Percentiles rank a stretch among this genome's conserved stretches.
These are phyloP conservation scores for Acacia crassicarpa DNA, from an alignment of 306 rosid genomes.

Conservation along the genomic window DNA sequence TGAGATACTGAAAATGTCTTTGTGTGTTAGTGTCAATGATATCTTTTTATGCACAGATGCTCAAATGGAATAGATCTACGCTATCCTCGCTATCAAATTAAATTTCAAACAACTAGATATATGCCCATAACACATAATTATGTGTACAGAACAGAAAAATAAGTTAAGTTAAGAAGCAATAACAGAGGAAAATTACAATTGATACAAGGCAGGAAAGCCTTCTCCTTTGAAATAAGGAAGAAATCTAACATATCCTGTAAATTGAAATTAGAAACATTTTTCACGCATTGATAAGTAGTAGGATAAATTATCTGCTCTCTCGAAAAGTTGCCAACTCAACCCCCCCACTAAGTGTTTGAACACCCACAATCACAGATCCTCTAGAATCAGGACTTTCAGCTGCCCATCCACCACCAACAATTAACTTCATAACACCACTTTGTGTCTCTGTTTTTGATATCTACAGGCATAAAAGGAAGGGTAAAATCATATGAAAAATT, in stretches of 20 bases:
- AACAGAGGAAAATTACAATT: constrained; percentile 6
- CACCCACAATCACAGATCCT: constrained; percentile 99
- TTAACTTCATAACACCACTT: constrained; percentile 96
- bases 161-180: constrained; percentile 11
- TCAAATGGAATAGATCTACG: constrained; percentile 13
- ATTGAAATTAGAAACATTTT: constrained; percentile 18
- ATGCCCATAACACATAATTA: not conserved
- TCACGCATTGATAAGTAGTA: constrained; percentile 8
- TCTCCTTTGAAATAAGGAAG: not conserved
- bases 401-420: constrained; percentile 98
- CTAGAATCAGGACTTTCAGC: constrained; percentile 74
- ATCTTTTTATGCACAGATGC: not conserved
- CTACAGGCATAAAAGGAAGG: constrained; percentile 39
- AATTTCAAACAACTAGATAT: not conserved
- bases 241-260: not conserved
- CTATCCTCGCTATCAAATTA: constrained; percentile 20
- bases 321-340: constrained; percentile 94
- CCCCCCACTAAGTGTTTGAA: constrained; percentile 98
- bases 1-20: constrained; percentile 13
- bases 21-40: not conserved
- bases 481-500: not conserved
- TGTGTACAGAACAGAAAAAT: not conserved
- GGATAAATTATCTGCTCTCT: constrained; percentile 81
- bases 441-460: constrained; percentile 86
- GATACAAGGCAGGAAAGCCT: not conserved